Evolutionary conservation across 305 asterid species (phyloP), one percentile per base, ranked within the genome.

Genomic region (Fraxinus floribunda): DNA sequence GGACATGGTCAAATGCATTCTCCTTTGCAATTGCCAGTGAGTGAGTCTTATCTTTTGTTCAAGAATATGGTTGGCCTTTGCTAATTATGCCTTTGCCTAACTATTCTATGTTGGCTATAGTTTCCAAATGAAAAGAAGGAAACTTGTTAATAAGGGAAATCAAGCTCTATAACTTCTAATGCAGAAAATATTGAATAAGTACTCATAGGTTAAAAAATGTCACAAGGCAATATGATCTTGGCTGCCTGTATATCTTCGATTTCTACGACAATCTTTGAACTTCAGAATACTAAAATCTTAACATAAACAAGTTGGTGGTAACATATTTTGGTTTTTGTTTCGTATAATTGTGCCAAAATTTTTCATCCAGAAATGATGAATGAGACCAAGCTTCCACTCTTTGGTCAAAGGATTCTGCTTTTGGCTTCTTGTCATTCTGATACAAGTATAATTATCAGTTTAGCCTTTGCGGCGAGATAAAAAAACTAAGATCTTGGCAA

Each of bases 1-100:
- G 87, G 97, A 94, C 87, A 93, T 94, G 95, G 86, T 94, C 62
- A 92, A 94, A 87, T 94, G 97, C 83, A 83, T 93, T 20, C 93
- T 92, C 89, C 88, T 94, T 79, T 94, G 97, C 93, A 94, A 94
- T 88, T 94, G 98, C 97, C 98, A 92, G 97, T 91, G 87, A 89
- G 94, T 91, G 75, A 55, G 35, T 41, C 57, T 79, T n/a, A 44
- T 20, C 16, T 79, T 35, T 29, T 13, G 20, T 68, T 30, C 36
- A 68, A 68, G 38, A 30, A 29, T 3, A 29, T 68, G 36, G 1
- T 11, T 1, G 9, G 5, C 20, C 13, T 68, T 68, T 68, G 38
- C 38, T 68, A 35, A 5, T 62, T 7, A 22, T 62, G 71, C 71
- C 71, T 62, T 7, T 22, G 71, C 32, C 71, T 62, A 22, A 55